Evolutionary conservation across 176 grass and related monocot species (phyloP).

Genomic region (Tuctoria greenei): DNA sequence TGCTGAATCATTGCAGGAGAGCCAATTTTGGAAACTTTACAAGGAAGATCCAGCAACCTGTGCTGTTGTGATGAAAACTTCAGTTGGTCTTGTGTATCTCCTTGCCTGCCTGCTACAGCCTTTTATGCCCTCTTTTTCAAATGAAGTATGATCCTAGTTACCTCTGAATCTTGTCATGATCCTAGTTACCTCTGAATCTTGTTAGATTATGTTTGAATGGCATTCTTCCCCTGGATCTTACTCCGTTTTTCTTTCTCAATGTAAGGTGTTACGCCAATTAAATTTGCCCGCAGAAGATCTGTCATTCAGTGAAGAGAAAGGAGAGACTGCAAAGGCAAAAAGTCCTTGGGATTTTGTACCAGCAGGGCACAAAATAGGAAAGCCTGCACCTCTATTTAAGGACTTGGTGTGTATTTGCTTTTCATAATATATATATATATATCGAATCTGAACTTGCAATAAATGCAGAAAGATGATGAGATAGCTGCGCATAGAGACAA

Average conservation of each 20-base stretch:
- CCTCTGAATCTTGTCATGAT: slow-evolving; percentile 31
- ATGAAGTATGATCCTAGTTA: slow-evolving; percentile 54
- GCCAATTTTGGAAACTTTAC: slow-evolving; percentile 96
- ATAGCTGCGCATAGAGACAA: slow-evolving; percentile 59
- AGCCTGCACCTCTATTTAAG: slow-evolving; percentile 84
- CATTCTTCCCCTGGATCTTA: background rate
- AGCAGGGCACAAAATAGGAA: slow-evolving; percentile 79
- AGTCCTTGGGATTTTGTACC: slow-evolving; percentile 78
- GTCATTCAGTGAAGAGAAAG: slow-evolving; percentile 80
- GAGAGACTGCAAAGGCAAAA: slow-evolving; percentile 55
- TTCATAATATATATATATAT: too few species aligned
- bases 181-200: slow-evolving; percentile 7
- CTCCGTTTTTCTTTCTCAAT: background rate
- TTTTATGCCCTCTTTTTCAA: slow-evolving; percentile 91
- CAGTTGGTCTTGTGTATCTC: slow-evolving; percentile 88
- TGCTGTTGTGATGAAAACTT: slow-evolving; percentile 91
- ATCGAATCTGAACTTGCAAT: slow-evolving; percentile 3
- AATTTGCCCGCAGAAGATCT: slow-evolving; percentile 64
- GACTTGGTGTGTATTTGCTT: slow-evolving; percentile 57
- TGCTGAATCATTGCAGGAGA: slow-evolving; percentile 38
- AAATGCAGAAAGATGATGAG: slow-evolving; percentile 77
- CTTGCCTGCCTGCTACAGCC: slow-evolving; percentile 85
- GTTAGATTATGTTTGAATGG: background rate
- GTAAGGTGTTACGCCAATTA: slow-evolving; percentile 68
- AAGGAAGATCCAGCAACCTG: slow-evolving; percentile 73